phyloP scores from a whole-genome alignment of 805 yeast genomes.

The Suhomyces xylopsoci region DNA sequence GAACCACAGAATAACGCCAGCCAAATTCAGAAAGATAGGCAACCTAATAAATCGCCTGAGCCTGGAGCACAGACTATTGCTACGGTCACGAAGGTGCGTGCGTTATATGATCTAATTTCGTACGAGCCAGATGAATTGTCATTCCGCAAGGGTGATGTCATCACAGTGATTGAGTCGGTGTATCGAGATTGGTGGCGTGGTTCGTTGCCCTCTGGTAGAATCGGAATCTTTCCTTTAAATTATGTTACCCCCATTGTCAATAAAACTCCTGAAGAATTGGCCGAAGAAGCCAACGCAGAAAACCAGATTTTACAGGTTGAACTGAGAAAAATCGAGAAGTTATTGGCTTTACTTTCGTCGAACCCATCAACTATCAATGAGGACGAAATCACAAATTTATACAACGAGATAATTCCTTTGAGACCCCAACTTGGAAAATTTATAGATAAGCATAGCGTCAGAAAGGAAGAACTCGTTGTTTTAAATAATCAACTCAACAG shows the following conservation, averaged over 20 bases:
- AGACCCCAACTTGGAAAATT: slow-evolving; percentile 71
- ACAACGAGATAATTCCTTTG: slow-evolving; percentile 68
- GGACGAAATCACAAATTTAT: slow-evolving; percentile 65
- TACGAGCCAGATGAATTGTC: slow-evolving; percentile 85
- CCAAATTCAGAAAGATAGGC: slow-evolving; percentile 15
- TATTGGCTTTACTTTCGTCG: slow-evolving; percentile 53
- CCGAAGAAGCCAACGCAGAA: slow-evolving; percentile 50
- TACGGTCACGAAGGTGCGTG: slow-evolving; percentile 66
- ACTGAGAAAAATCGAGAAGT: slow-evolving; percentile 60
- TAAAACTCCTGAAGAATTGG: slow-evolving; percentile 58
- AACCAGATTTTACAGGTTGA: slow-evolving; percentile 49
- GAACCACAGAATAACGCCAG: slow-evolving; percentile 9
- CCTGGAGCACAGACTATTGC: slow-evolving; percentile 35
- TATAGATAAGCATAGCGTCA: slow-evolving; percentile 72
- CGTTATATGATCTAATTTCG: slow-evolving; percentile 76
- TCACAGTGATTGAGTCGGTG: slow-evolving; percentile 80
- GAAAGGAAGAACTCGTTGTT: slow-evolving; percentile 72
- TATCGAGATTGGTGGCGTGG: slow-evolving; percentile 98
- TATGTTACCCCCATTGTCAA: slow-evolving; percentile 79
- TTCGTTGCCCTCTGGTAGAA: slow-evolving; percentile 63
- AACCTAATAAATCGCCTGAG: slow-evolving; percentile 9
- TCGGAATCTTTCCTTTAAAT: slow-evolving; percentile 90
- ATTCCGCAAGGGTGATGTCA: slow-evolving; percentile 82
- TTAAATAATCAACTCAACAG: slow-evolving; percentile 67
- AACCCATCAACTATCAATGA: slow-evolving; percentile 43